Evolutionary conservation across 176 grass and related monocot genomes (phyloP), one percentile per base, ranked within the genome.

Genomic region (Cenchrus purpureus): DNA sequence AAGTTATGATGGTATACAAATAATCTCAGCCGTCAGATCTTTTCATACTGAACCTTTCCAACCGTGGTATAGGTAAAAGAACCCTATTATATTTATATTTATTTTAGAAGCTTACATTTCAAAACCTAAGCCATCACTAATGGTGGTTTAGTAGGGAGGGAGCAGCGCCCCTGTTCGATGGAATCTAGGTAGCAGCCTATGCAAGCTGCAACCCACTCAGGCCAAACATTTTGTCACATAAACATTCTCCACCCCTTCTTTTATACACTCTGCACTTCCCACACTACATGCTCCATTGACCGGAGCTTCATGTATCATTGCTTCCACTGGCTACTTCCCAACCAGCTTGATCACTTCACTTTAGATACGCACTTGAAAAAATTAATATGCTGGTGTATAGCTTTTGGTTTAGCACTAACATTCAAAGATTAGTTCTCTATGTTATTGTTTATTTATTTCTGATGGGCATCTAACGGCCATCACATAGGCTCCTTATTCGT

Each of bases 131-230:
- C 69, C 29, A 58, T 68, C 2, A 75, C 44, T 29, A 17, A 12
- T 44, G 61, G 50, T 68, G 68, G 68, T 67, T 67, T 42, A 51
- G 82, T 32, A 37, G 53, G 37, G 72, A 40, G 72, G 89, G 65
- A 91, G 83, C 89, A 75, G 64, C 57, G 37, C 46, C 73, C 61
- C 28, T 55, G 29, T 17, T 76, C 76, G 89, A 91, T 94, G 84
- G 92, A 70, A 94, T 85, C 92, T 85, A 89, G 52, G 87, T 68
- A 94, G 76, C 87, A 94, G 14, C 68, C 48, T 78, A 61, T 69
- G 50, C 64, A 68, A 81, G 48, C 46, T 90, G 56, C 54, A 83
- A 67, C 19, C 78, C 77, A 73, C 68, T 86, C 20, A 45, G 17
- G 3, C 77, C 37, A 67, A 80, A 79, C 78, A 45, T 67, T 73